These are phyloP conservation scores for Suillus variegatus DNA, from an alignment of 768 basidiomycete species.

Conservation along the genomic window DNA sequence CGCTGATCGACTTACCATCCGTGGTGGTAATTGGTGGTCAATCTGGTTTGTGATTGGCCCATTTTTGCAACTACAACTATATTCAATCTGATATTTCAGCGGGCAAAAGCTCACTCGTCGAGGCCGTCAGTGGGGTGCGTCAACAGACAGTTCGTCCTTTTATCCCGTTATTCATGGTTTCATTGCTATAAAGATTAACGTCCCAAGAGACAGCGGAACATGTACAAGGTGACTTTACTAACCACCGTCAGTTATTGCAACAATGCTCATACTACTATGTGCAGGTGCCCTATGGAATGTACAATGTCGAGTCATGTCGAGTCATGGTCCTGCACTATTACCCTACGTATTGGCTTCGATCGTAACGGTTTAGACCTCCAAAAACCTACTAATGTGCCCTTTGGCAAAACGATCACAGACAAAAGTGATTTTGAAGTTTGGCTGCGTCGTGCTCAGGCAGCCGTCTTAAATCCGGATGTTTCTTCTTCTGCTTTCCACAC, in stretches of 20 bases:
- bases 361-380: constrained; percentile 26
- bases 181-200: constrained; percentile 46
- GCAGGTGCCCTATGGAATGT: constrained; percentile 57
- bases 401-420: constrained; percentile 35
- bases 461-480: constrained; percentile 38
- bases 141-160: background rate
- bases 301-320: constrained; percentile 42
- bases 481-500: constrained; percentile 20
- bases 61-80: background rate
- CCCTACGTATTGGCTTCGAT: constrained; percentile 38
- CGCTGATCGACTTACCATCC: constrained; percentile 46
- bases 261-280: background rate
- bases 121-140: constrained; percentile 56
- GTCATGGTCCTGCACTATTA: constrained; percentile 47
- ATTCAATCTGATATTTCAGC: constrained; percentile 33
- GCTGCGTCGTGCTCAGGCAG: constrained; percentile 48
- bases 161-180: background rate
- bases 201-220: constrained; percentile 62
- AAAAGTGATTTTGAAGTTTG: constrained; percentile 38
- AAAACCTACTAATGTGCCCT: constrained; percentile 23
- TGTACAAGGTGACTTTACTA: constrained; percentile 48
- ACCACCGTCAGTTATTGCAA: background rate
- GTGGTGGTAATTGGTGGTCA: constrained; percentile 59
- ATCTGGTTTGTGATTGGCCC: constrained; percentile 40
- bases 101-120: constrained; percentile 61